Conservation (phyloP, 2,329 filamentous ascomycete species). For the Neofusicoccum sp. region DNA sequence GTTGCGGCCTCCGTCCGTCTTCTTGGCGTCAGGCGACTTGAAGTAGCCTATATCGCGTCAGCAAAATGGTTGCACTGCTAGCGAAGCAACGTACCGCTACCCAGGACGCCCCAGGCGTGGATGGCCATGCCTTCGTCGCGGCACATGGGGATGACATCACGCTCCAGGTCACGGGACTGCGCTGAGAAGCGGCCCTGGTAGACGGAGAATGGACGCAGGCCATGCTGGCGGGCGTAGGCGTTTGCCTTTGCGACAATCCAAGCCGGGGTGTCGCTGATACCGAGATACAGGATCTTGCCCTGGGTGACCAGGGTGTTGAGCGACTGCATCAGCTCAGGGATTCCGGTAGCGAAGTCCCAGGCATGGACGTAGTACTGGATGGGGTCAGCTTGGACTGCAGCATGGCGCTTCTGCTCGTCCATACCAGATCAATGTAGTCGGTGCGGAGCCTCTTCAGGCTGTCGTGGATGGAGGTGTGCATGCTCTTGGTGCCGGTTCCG, state of each 20-base stretch:
- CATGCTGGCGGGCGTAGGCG: conserved; percentile 38
- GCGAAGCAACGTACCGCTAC: conserved; percentile 37
- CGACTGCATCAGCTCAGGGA: conserved; percentile 45
- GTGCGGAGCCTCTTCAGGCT: conserved; percentile 58
- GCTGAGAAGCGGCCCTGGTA: conserved; percentile 45
- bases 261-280: conserved; percentile 46
- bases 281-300: conserved; percentile 46
- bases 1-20: conserved; percentile 39
- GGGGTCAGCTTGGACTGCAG: too few species aligned
- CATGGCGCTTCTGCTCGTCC: too few species aligned
- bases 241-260: conserved; percentile 34
- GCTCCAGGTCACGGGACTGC: conserved; percentile 44
- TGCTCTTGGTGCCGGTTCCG: conserved; percentile 40
- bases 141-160: conserved; percentile 47
- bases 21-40: conserved; percentile 39
- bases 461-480: conserved; percentile 38
- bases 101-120: conserved; percentile 55
- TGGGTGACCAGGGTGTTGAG: conserved; percentile 41
- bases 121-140: conserved; percentile 41
- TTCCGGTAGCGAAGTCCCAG: conserved; percentile 43
- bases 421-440: conserved; percentile 60
- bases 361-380: conserved; percentile 32
- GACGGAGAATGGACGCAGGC: conserved; percentile 38
- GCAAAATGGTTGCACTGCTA: too few species aligned
- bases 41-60: conserved; percentile 23